Evolutionary conservation across 1,139 yeast genomes (phyloP), one percentile per base, ranked within the genome.

Genomic region (Pichia terricola): DNA sequence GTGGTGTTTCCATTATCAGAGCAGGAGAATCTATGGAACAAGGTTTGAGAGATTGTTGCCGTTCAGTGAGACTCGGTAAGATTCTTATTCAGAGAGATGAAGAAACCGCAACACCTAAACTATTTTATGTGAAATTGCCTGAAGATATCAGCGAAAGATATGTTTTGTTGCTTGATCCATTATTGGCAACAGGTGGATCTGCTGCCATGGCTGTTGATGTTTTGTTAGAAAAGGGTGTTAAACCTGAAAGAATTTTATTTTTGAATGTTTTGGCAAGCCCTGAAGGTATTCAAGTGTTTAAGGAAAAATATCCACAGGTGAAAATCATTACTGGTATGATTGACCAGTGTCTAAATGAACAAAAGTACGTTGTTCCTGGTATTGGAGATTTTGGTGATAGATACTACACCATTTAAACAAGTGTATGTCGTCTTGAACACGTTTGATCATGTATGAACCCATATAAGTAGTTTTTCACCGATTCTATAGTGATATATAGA

Each of bases 21-120:
- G 98, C 98, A 6, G 98, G 98, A 52, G 98, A 91, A 66, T 81
- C 94, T 38, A 91, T 91, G 98, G 98, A 91, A 65, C 94, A 87
- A 73, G 98, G 97, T 26, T 71, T 91, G 52, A 78, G 98, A 62
- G 97, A 89, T 50, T 86, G 97, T 66, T 88, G 97, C 63, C 75
- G 98, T 55, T 83, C 95, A 7, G 98, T 91, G 38, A 75, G 97
- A 61, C 85, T 91, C 50, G 98, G 98, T 44, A 91, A 91, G 70
- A 91, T 91, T 53, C 72, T 91, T 61, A 91, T 91, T 56, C 98
- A 91, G 70, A 77, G 98, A 64, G 97, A 91, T 60, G 98, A 91
- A 65, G 98, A 89, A 66, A 85, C 94, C 34, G 83, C 78, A 16
- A 62, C 72, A 53, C 91, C 94, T 38, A 81, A 81, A 61, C 65